Evolutionary conservation across 257 asterid genomes (phyloP), one percentile per base, ranked within the genome.

Genomic region (Fraxinus quadrangulata): DNA sequence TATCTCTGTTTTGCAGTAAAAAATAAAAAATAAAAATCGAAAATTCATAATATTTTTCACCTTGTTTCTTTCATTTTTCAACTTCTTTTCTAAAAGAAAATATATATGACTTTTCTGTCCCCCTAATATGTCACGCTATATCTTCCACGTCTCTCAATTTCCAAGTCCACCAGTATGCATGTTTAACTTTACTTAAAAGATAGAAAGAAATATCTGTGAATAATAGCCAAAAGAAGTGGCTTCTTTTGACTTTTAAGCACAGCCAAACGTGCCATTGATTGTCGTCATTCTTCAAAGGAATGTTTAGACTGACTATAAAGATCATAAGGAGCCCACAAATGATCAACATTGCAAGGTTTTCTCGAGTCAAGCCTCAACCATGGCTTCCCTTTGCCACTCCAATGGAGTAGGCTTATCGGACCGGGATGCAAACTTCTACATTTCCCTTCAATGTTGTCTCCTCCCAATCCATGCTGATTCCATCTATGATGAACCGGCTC

Each of bases 331-430:
- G 94, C 90, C 97, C 97, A 92, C 7, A 90, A 76, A 81, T 87
- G 92, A 85, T 92, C 97, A 56, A 90, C 96, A 17, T 36, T 82
- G 72, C 97, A 92, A 17, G 96, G 92, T 65, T 80, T 90, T 68
- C 90, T 82, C 0, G 97, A 90, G 75, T 92, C 96, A 77, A 90
- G 30, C 82, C 97, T 87, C 85, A 88, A 45, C 97, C 97, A 91
- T 13, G 95, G 95, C 84, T 91, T 91, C n/a, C 97, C 97, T 59
- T 91, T 90, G 11, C 97, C 97, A 76, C 95, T 91, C 97, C 97
- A 91, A 83, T 90, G 95, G 10, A 91, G 80, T 2, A 91, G 76
- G 47, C 97, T 91, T 36, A 91, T 87, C 2, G 93, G 97, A 2
- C 97, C 95, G 1, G 97, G 97, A 70, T 91, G 95, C 81, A 91